phyloP scores from a whole-genome alignment of 225 moss, liverwort and hornwort genomes.

The Physcomitrium patens region DNA sequence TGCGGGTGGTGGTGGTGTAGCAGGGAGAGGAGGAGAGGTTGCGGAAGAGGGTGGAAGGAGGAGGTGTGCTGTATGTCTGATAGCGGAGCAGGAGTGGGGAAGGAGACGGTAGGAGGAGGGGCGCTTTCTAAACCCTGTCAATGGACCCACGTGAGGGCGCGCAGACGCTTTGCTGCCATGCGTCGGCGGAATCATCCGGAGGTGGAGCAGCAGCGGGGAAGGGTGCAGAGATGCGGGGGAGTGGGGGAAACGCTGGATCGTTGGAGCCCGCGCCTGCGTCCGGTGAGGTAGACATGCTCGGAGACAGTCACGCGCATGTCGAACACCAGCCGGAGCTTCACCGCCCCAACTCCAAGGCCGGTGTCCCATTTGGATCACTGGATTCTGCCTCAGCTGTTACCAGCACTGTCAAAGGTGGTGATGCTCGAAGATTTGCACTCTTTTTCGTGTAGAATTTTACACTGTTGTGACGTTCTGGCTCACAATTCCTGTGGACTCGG shows the following conservation, averaged over 20 bases:
- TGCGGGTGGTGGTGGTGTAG: background rate
- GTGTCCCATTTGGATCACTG: slow-evolving; percentile 47
- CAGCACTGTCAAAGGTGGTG: slow-evolving; percentile 54
- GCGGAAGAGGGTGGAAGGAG: slow-evolving; percentile 39
- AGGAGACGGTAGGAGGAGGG: slow-evolving; percentile 79
- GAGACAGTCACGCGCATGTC: slow-evolving; percentile 29
- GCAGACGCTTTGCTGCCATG: slow-evolving; percentile 97
- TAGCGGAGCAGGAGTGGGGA: slow-evolving; percentile 84
- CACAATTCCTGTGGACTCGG: slow-evolving; percentile 13
- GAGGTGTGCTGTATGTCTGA: slow-evolving; percentile 96
- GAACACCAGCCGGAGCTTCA: slow-evolving; percentile 33
- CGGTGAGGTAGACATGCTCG: slow-evolving; percentile 52
- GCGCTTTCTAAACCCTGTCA: slow-evolving; percentile 90
- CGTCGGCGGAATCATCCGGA: slow-evolving; percentile 35
- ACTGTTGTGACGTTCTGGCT: background rate
- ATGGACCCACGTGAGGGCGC: slow-evolving; percentile 97
- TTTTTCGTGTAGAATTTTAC: background rate
- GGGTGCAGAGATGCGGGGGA: background rate
- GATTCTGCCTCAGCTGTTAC: slow-evolving; percentile 58
- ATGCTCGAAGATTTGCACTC: background rate
- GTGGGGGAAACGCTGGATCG: slow-evolving; percentile 25
- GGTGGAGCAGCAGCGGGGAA: background rate
- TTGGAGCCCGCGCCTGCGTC: slow-evolving; percentile 56
- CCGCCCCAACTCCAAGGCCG: slow-evolving; percentile 27
- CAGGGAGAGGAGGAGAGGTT: background rate